Percentiles rank a stretch among this genome's conserved stretches.
phyloP scores from a whole-genome alignment of 176 grass and related monocot genomes.

The Saccharum officinarum region DNA sequence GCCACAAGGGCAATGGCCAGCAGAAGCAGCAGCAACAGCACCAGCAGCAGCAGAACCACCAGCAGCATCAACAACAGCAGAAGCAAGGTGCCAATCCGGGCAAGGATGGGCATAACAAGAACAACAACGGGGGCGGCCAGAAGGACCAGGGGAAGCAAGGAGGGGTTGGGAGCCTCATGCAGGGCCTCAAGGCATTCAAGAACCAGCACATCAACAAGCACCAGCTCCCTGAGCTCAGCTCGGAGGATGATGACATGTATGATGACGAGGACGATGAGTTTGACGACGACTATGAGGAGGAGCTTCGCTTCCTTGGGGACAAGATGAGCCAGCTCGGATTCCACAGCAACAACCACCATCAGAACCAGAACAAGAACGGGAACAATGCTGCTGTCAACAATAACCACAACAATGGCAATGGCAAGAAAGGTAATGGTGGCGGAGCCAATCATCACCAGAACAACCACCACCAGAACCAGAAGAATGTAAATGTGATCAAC shows the following conservation, averaged over 20 bases:
- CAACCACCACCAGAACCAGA: constrained; percentile 55
- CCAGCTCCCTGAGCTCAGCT: constrained; percentile 54
- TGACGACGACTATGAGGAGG: constrained; percentile 63
- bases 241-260: constrained; percentile 68
- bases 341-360: constrained; percentile 28
- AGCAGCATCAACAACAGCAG: constrained; percentile 53
- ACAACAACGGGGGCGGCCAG: constrained; percentile 36
- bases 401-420: constrained; percentile 41
- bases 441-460: constrained; percentile 57
- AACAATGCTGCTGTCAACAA: constrained; percentile 35
- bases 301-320: constrained; percentile 61
- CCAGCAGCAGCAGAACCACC: background rate
- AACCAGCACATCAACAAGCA: constrained; percentile 72
- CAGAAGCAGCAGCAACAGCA: constrained; percentile 55
- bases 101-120: constrained; percentile 55
- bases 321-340: constrained; percentile 82
- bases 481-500: constrained; percentile 64
- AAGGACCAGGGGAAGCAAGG: constrained; percentile 77
- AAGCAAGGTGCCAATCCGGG: constrained; percentile 42
- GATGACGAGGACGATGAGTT: constrained; percentile 67
- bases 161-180: constrained; percentile 65
- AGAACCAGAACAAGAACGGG: constrained; percentile 49
- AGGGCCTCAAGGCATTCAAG: constrained; percentile 89
- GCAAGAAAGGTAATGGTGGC: constrained; percentile 39
- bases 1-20: constrained; percentile 46